These are phyloP conservation scores for Talaromyces sp. DNA, from an alignment of 2,329 filamentous ascomycete species.

Conservation along the genomic window DNA sequence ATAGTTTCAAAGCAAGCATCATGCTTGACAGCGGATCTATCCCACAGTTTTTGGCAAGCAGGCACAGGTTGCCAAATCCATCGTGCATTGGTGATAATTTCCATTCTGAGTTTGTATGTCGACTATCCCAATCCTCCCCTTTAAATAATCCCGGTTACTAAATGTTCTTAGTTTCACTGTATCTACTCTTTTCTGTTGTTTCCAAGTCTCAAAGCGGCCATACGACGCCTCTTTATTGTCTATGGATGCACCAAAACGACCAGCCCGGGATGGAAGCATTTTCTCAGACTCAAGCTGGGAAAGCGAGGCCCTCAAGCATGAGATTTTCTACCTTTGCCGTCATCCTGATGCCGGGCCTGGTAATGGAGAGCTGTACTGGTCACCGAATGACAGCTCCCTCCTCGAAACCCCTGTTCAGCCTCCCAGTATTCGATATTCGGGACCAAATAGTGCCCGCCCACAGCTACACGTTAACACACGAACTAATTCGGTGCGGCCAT, in stretches of 20 bases:
- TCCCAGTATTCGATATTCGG: constrained; percentile 27
- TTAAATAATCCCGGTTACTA: not conserved
- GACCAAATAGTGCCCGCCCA: constrained; percentile 22
- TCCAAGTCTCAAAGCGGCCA: constrained; percentile 31
- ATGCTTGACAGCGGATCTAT: constrained; percentile 22
- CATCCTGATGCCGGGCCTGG: constrained; percentile 26
- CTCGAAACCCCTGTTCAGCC: constrained; percentile 23
- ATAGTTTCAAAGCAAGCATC: constrained; percentile 29
- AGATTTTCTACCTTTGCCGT: constrained; percentile 32
- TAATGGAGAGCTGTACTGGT: constrained; percentile 18
- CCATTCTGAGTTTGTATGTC: constrained; percentile 32
- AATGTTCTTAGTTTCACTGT: constrained; percentile 22
- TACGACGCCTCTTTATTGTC: constrained; percentile 34
- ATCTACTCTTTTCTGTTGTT: constrained; percentile 32
- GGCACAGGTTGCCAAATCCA: constrained; percentile 34
- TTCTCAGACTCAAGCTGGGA: constrained; percentile 28
- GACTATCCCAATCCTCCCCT: no score
- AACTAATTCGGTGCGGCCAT: constrained; percentile 20
- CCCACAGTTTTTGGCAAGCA: constrained; percentile 26
- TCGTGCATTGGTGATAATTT: constrained; percentile 26
- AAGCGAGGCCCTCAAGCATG: constrained; percentile 32
- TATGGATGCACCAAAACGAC: constrained; percentile 21
- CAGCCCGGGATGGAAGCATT: constrained; percentile 23
- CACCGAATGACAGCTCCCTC: constrained; percentile 14
- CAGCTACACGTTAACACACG: constrained; percentile 26